phyloP scores from a whole-genome alignment of 1,284 basidiomycete species.

The Athelia sp. region DNA sequence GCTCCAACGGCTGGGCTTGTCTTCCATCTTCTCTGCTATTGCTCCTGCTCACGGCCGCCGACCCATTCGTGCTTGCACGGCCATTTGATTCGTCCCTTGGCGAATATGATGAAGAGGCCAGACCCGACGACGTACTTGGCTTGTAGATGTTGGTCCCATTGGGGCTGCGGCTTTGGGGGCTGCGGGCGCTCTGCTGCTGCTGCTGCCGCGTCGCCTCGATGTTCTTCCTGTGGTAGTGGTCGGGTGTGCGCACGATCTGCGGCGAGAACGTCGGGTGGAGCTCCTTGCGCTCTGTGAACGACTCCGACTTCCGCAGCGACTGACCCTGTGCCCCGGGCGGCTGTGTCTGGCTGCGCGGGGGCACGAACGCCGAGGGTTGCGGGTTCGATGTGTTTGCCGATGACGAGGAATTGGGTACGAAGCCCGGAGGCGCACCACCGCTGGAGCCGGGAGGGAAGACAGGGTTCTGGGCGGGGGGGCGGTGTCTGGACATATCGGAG shows the following conservation, averaged over 20 bases:
- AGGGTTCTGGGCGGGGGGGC: not conserved
- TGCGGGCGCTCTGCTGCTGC: not conserved
- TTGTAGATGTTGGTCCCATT: not conserved
- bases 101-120: not conserved
- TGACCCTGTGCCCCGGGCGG: conserved; percentile 1
- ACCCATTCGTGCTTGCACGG: not conserved
- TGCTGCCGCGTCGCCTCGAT: not conserved
- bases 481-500: not conserved
- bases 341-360: not conserved
- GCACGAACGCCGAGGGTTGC: conserved; percentile 8
- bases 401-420: not conserved
- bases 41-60: too few species aligned
- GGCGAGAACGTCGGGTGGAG: conserved; percentile 63
- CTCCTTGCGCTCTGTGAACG: conserved; percentile 41
- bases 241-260: conserved; percentile 60
- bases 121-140: not conserved
- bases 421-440: not conserved
- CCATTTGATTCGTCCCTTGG: not conserved
- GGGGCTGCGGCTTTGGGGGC: too few species aligned
- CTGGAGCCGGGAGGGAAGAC: not conserved
- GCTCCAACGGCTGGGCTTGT: conserved; percentile 1
- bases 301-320: conserved; percentile 20
- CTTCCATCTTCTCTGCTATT: too few species aligned
- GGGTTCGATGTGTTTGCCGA: not conserved
- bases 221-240: conserved; percentile 34